Base-by-base conservation (phyloP, 345 rosid genomes). In the Boechera stricta region DNA sequence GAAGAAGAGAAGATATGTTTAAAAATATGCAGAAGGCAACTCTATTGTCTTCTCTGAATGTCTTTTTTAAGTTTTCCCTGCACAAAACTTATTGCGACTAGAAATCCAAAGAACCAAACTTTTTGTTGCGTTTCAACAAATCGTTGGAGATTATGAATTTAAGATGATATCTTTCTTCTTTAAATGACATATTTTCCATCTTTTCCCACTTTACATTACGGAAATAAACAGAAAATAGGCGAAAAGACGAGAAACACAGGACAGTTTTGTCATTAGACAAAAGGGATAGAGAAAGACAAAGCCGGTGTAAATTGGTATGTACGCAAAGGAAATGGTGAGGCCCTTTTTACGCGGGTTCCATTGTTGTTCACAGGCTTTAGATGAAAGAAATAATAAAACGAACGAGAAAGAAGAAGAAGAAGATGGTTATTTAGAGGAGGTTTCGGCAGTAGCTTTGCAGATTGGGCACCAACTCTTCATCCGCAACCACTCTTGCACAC, bases 381-480 rank as follows among this genome's bases (percentile, higher is more conserved):
- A 39, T 55, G 41, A 66, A 72, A 18, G 5, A 51, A 31, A 61
- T 24, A 8, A 44, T 71, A 55, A 63, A 28, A 67, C 1, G 60
- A 35, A 65, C 6, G 44, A 39, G 42, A 4, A 69, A 38, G 80
- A 61, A 2, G 66, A 65, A 6, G 70, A 53, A 13, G 69, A 38
- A 18, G 81, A 49, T 42, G 12, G 47, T 73, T 73, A 73, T 29
- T 68, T 44, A 61, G 89, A 74, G 1, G 87, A 78, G 58, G 84
- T 53, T 47, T 85, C 88, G 26, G 88, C 97, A 12, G 87, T 67
- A 35, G 88, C 81, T 84, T 87, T 96, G 86, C 98, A 96, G 76
- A 93, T 80, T 16, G 99, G 97, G 75, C 99, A 91, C 98, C 99
- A 91, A 39, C 89, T 96, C 87, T 93, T 96, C 71, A 91, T 78